Evolutionary conservation across 345 rosid genomes (phyloP), one percentile per base, ranked within the genome.

Genomic region (Reutealis trisperma): DNA sequence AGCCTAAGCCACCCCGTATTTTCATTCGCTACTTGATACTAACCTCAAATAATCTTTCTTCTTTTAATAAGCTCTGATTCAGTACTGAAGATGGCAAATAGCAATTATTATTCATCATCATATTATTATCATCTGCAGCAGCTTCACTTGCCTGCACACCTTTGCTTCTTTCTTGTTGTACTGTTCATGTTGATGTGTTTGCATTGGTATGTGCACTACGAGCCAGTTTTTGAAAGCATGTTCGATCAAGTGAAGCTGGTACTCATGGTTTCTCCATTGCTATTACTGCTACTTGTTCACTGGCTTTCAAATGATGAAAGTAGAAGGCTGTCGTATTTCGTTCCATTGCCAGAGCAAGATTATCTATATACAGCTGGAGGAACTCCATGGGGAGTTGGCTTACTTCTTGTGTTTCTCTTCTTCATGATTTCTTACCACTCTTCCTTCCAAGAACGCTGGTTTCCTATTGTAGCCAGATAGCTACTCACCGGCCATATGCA

Each of bases 341-440:
- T 82, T 24, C 86, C 85, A 30, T 49, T 78, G 66, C 80, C 86
- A 7, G 89, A 86, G 66, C 81, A 64, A 70, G 89, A 86, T 57
- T 86, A 88, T 72, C 71, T 89, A 15, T 84, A 86, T 62, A 77
- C 79, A 63, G 91, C 88, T 2, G 92, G 91, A 47, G 91, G 85
- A 6, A 84, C 90, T 6, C 89, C 93, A 0, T 86, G 90, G 86
- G 95, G 90, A 0, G 88, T 88, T 12, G 95, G 85, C 0, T 78
- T 88, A 16, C 45, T 91, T 78, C 91, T 91, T 27, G 84, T 87
- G 12, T 69, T 89, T 25, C 86, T 91, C 49, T 37, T 91, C 19
- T 86, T 77, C 80, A 80, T 91, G 90, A 73, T 91, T 71, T 83
- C 93, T 21, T 75, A 85, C 34, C 95, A 88, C 78, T 85, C 93